A percentile compares a stretch with the other conserved stretches of the same genome.
phyloP scores from a whole-genome alignment of 495 filamentous ascomycete genomes.

The Penicillium lagena region DNA sequence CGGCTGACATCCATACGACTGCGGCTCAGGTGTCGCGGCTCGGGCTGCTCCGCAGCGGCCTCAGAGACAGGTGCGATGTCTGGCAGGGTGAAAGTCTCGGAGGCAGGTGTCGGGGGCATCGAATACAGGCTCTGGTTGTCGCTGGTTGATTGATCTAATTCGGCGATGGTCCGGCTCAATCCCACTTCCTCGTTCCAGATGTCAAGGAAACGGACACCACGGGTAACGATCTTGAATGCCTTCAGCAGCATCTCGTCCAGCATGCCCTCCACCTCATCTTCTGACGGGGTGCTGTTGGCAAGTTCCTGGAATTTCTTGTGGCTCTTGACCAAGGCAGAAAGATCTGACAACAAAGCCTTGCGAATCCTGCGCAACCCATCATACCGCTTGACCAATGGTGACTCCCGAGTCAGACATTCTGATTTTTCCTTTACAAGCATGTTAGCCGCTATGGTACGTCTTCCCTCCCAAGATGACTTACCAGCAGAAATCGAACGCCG shows the following conservation, averaged over 20 bases:
- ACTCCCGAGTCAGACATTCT: conserved; percentile 79
- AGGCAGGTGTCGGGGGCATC: conserved; percentile 67
- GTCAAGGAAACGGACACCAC: conserved; percentile 89
- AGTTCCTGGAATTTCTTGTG: conserved; percentile 75
- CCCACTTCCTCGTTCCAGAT: conserved; percentile 72
- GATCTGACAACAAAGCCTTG: conserved; percentile 80
- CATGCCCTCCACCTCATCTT: conserved; percentile 63
- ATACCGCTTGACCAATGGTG: conserved; percentile 62
- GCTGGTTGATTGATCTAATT: conserved; percentile 41
- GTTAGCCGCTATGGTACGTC: background rate
- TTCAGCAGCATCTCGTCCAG: conserved; percentile 90
- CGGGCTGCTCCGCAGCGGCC: conserved; percentile 21
- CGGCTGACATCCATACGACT: conserved; percentile 34
- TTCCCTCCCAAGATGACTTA: conserved; percentile 38
- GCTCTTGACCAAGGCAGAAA: conserved; percentile 81
- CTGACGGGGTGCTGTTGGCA: conserved; percentile 37
- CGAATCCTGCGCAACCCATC: conserved; percentile 73
- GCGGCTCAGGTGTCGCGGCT: conserved; percentile 29
- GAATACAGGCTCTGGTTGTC: conserved; percentile 23
- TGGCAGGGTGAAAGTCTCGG: conserved; percentile 39
- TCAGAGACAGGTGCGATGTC: conserved; percentile 15
- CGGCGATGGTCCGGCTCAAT: conserved; percentile 55
- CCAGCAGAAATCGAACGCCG: conserved; percentile 82
- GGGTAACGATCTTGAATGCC: conserved; percentile 88
- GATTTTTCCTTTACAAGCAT: conserved; percentile 62